Evolutionary conservation across 129 eudicot genomes (phyloP).

Genomic region (Lactuca saligna): DNA sequence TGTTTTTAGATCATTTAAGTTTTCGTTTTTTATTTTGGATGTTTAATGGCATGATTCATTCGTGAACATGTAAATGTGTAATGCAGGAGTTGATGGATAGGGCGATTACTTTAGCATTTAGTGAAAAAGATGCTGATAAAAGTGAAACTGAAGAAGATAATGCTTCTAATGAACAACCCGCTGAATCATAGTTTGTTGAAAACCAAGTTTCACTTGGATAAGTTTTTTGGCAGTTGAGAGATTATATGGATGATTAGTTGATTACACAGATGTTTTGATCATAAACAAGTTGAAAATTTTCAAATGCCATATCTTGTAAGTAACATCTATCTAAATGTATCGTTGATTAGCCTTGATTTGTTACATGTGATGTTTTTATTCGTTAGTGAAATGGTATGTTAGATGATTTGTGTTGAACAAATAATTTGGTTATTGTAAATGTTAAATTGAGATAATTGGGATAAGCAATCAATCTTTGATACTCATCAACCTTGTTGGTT

Average conservation of each 20-base stretch:
- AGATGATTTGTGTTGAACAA: too few species aligned
- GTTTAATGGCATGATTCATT: background rate
- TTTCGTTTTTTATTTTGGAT: background rate
- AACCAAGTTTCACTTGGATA: background rate
- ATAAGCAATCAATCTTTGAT: too few species aligned
- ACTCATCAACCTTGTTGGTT: too few species aligned
- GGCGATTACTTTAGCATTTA: conserved; percentile 15
- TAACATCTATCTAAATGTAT: background rate
- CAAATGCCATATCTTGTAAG: background rate
- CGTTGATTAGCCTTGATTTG: background rate
- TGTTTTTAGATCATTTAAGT: background rate
- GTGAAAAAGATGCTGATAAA: conserved; percentile 25
- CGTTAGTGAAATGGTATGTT: background rate
- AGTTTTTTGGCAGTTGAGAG: background rate
- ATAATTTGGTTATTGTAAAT: too few species aligned
- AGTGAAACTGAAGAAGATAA: background rate
- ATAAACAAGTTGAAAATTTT: background rate
- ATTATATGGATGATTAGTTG: background rate
- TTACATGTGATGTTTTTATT: background rate
- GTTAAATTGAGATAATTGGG: too few species aligned
- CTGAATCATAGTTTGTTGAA: conserved; percentile 13
- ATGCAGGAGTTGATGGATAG: conserved; percentile 45
- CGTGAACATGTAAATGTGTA: background rate
- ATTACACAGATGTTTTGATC: background rate
- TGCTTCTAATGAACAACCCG: conserved; percentile 5